Conservation (phyloP, 306 rosid genomes). For the Nissolia schottii region DNA sequence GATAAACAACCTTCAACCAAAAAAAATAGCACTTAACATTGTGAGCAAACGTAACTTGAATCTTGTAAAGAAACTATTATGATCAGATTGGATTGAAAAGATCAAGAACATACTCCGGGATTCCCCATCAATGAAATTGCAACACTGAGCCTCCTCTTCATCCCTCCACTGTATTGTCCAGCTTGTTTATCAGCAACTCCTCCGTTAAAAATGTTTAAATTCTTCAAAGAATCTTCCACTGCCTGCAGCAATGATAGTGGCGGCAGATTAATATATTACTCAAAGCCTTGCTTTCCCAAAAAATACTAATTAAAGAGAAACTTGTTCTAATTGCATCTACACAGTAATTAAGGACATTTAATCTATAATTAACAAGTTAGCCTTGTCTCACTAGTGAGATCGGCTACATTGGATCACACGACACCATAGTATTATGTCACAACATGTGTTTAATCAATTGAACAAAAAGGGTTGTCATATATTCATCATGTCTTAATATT, state of each 20-base stretch:
- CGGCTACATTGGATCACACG: too few species aligned
- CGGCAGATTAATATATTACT: not conserved
- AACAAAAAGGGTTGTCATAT: too few species aligned
- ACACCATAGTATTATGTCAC: too few species aligned
- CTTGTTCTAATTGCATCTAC: not conserved
- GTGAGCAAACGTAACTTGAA: not conserved
- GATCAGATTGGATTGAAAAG: slow-evolving; percentile 2
- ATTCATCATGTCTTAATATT: slow-evolving; percentile 18
- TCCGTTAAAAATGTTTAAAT: slow-evolving; percentile 74
- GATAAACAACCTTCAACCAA: slow-evolving; percentile 91
- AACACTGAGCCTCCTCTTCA: slow-evolving; percentile 92
- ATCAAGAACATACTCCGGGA: slow-evolving; percentile 70
- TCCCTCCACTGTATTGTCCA: slow-evolving; percentile 82
- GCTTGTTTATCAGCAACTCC: slow-evolving; percentile 72
- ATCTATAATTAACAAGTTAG: too few species aligned
- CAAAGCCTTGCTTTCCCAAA: not conserved
- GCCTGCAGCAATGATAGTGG: slow-evolving; percentile 53
- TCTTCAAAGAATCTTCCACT: slow-evolving; percentile 73
- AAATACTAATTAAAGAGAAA: not conserved
- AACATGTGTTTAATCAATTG: too few species aligned
- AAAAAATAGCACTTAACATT: not conserved
- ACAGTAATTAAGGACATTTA: too few species aligned
- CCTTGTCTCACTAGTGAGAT: too few species aligned
- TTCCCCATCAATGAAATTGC: slow-evolving; percentile 84
- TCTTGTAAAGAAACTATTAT: not conserved